Evolutionary conservation across 352 stramenopile species (phyloP), one percentile per base, ranked within the genome.

Genomic region (Globisporangium parvum): DNA sequence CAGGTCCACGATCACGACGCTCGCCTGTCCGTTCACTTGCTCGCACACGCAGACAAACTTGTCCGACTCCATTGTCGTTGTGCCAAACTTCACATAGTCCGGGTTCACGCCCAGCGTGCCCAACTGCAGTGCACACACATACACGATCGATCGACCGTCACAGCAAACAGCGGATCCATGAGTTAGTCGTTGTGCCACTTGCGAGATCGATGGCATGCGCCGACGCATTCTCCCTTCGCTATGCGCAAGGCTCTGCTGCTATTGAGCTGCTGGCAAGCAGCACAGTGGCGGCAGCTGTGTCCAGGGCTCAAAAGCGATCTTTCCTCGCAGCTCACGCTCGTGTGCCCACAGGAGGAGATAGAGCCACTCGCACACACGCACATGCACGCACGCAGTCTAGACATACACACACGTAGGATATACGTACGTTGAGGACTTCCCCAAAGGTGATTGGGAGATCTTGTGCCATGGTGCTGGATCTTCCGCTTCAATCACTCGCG

Each of bases 21-120:
- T 94, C 24, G 83, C 78, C 51, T 86, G 76, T 31, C 86, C 86
- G 63, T 93, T 91, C 59, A 88, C 78, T 71, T 96, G 84, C 65
- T 97, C 88, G 62, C 90, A 98, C 39, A 97, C 90, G 65, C 83
- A 96, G 50, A 98, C 88, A 66, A 96, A 97, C 75, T 98, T 98
- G 72, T 99, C 97, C 61, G 92, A 98, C 77, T 99, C 95, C 92
- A 99, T 98, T 20, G 96, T 96, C 62, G 91, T 93, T 42, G 86
- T 91, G 59, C 87, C 87, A 63, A 97, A 96, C 78, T 96, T 96
- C 59, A 97, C 89, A 86, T 91, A 95, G 65, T 95, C 85, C 23
- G 80, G 73, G 64, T 93, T 92, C 59, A 97, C 82, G 40, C 91
- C 91, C 20, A 97, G 65, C 51, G 83, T 73, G 65, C 76, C 77